Percentiles rank a stretch among this genome's conserved stretches.
Conservation (phyloP, 768 basidiomycete genomes). For the Tricholomella constricta region DNA sequence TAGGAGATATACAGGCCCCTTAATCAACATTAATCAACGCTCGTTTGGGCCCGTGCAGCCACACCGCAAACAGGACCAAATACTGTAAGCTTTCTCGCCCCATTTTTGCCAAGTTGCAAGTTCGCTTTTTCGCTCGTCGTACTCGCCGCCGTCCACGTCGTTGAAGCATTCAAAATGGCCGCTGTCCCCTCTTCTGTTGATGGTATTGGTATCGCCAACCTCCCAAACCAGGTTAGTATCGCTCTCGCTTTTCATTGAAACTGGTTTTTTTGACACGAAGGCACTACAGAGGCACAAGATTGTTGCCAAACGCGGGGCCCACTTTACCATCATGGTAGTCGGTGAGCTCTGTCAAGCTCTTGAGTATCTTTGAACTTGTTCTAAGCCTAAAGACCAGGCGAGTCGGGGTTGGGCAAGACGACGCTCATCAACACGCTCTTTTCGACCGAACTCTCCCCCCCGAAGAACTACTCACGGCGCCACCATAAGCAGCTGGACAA, state of each 20-base stretch:
- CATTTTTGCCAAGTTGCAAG: conserved; percentile 29
- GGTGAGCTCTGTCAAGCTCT: conserved; percentile 52
- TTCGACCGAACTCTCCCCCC: conserved; percentile 90
- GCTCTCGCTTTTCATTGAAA: conserved; percentile 3
- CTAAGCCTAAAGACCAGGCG: conserved; percentile 53
- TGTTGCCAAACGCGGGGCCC: conserved; percentile 94
- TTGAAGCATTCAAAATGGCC: conserved; percentile 40
- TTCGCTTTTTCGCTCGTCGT: conserved; percentile 27
- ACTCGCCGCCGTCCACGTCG: conserved; percentile 27
- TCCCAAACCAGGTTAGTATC: conserved; percentile 89
- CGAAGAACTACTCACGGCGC: conserved; percentile 87
- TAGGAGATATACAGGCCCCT: too few species aligned
- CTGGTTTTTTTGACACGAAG: conserved; percentile 27
- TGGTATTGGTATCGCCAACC: conserved; percentile 93
- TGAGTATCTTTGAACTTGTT: background rate
- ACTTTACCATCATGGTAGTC: conserved; percentile 99
- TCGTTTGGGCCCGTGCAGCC: conserved; percentile 5
- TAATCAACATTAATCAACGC: too few species aligned
- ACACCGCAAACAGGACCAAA: conserved; percentile 30
- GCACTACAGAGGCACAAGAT: conserved; percentile 91
- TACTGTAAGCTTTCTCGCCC: conserved; percentile 32
- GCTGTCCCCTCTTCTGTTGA: conserved; percentile 52
- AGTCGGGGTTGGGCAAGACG: conserved; percentile 96
- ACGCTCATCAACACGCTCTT: conserved; percentile 99
- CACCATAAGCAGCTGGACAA: conserved; percentile 98